Percentiles rank a stretch among this genome's conserved stretches.
Evolutionary conservation across 1,284 basidiomycete genomes (phyloP).

Genomic region (Afroboletus lepidellus): DNA sequence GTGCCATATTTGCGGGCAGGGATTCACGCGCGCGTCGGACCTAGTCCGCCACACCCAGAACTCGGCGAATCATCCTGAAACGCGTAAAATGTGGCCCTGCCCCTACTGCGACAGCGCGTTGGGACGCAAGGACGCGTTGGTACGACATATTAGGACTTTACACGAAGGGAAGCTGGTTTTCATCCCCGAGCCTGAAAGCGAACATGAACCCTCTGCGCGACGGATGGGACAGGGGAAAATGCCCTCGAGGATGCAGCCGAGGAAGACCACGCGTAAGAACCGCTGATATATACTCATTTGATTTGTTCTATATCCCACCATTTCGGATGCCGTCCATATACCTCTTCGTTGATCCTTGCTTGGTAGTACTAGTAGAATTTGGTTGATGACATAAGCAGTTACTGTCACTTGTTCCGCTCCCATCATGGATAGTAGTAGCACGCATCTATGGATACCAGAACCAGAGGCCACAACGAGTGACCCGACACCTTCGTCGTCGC

Average conservation of each 20-base stretch:
- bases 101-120: constrained; percentile 15
- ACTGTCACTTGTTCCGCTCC: not conserved
- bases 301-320: not conserved
- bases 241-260: constrained; percentile 4
- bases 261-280: constrained; percentile 4
- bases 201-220: not conserved
- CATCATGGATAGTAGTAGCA: constrained; percentile 17
- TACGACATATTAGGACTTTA: constrained; percentile 21
- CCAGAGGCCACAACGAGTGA: constrained; percentile 25
- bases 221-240: constrained; percentile 10
- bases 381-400: constrained; percentile 14
- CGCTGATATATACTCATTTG: not conserved
- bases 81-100: constrained; percentile 29
- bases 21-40: constrained; percentile 25
- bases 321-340: not conserved
- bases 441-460: constrained; percentile 35
- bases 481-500: constrained; percentile 27
- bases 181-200: constrained; percentile 1
- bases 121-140: constrained; percentile 26
- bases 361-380: not conserved
- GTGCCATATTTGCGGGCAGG: constrained; percentile 18
- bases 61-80: constrained; percentile 26
- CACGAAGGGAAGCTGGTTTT: constrained; percentile 8
- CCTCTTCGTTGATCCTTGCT: too few relatives aligned
- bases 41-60: constrained; percentile 26